Evolutionary conservation across 306 rosid species (phyloP), one percentile per base, ranked within the genome.

Genomic region (Acacia acuminata): DNA sequence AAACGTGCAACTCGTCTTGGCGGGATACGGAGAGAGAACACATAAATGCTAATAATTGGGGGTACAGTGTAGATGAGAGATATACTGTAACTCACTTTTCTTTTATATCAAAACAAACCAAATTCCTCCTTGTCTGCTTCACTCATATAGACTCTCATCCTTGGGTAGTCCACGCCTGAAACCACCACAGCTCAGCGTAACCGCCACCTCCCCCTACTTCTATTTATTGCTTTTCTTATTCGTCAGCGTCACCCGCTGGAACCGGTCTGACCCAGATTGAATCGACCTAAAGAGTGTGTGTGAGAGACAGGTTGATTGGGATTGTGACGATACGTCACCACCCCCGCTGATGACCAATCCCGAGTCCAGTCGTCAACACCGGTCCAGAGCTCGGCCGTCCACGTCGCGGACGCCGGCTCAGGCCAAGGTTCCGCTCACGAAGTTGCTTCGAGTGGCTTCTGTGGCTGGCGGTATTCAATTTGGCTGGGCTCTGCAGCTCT

Each of bases 401-500:
- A 20, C 90, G 45, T 58, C 75, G 19, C 75, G 84, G 8, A 85
- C 82, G 43, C 80, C 85, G 38, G 65, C 64, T 7, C 73, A 42
- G 30, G 53, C 81, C 8, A 83, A 92, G 82, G 85, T 88, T 47
- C 89, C 90, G 7, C 87, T 96, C 9, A 80, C 89, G 32, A 79
- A 70, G 73, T 36, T 96, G 38, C 85, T 96, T 14, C 88, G 90
- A 3, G 92, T 96, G 16, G 93, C 99, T 2, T 96, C 97, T 0
- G 92, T 96, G 5, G 97, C 98, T 12, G 83, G 94, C 14, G 99
- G 99, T 22, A 96, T 96, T 66, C 99, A 96, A 76, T 96, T 96
- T 72, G 99, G 99, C 9, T 96, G 99, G 99, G 99, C 99, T 42
- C 43, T 96, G 60, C 98, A 96, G 90, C 94, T 96, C 8, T 96